Evolutionary conservation across 2,329 filamentous ascomycete genomes (phyloP), one percentile per base, ranked within the genome.

Genomic region (Fusarium incarnatum): DNA sequence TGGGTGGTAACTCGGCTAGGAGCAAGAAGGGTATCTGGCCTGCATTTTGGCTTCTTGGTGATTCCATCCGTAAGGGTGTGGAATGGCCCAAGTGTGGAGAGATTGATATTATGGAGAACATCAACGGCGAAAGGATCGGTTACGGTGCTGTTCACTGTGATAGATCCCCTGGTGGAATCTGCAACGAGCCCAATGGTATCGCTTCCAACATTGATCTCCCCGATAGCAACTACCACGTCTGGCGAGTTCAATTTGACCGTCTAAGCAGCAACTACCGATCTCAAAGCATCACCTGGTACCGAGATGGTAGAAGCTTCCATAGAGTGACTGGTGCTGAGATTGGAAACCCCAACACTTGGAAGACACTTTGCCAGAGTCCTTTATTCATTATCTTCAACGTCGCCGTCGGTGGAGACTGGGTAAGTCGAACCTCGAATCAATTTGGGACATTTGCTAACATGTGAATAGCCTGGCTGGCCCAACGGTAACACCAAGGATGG

Each of bases 11-110:
- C 75, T 44, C 75, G 2, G 72, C 74, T 44, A 79, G 80, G 4
- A 74, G 76, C 45, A 85, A 87, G 76, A 81, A 87, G 69, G 87
- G 87, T 7, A 80, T 88, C 52, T 89, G 86, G 87, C 86, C 87
- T 1, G 87, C 87, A 1, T 88, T 88, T 72, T 89, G 86, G 86
- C 79, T 87, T 64, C 80, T 88, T 18, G 86, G 87, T 42, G 81
- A 87, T 52, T 75, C 81, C 13, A 79, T 85, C 57, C 83, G 84
- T 27, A 78, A 82, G 46, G 85, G 85, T 11, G 82, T 80, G 2
- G 37, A 71, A 16, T 89, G 87, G 87, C 87, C 87, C 1, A 56
- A 64, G 11, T 85, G 84, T 61, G 87, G 87, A 64, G 87, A 89
- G 80, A 79, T 89, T 52, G 87, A 89, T 74, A 84, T 88, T 70